Percentiles rank a stretch among this genome's conserved stretches.
Evolutionary conservation across 352 stramenopile genomes (phyloP).

Genomic region (Phytopythium montanum): DNA sequence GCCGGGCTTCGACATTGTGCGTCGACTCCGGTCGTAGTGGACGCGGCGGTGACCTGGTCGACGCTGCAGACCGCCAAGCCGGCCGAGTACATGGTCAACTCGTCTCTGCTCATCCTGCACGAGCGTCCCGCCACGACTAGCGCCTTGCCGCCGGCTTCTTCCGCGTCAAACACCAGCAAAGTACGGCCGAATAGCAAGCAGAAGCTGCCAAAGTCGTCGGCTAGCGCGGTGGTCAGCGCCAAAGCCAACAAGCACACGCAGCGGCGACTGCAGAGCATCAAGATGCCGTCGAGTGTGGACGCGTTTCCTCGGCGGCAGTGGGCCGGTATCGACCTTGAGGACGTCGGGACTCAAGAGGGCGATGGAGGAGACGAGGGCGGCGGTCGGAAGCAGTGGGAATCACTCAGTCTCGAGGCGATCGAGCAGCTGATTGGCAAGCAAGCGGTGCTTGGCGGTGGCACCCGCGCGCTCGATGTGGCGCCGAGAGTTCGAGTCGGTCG

Average conservation of each 20-base stretch:
- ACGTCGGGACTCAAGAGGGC: constrained; percentile 13
- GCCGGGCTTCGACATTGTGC: constrained; percentile 16
- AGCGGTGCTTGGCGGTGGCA: not conserved
- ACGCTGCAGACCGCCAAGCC: constrained; percentile 42
- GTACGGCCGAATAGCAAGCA: not conserved
- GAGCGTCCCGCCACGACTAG: constrained; percentile 28
- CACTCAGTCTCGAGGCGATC: constrained; percentile 16
- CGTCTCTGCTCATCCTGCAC: constrained; percentile 49
- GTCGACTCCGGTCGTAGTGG: constrained; percentile 16
- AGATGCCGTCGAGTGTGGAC: constrained; percentile 33
- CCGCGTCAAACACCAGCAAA: constrained; percentile 7
- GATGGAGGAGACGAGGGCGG: constrained; percentile 6
- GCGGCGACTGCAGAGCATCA: constrained; percentile 46
- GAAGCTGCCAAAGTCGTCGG: constrained; percentile 7
- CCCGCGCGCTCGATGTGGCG: constrained; percentile 27
- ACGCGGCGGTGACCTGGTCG: constrained; percentile 36
- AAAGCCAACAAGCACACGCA: constrained; percentile 54
- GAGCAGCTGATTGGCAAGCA: constrained; percentile 22
- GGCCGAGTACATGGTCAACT: constrained; percentile 59
- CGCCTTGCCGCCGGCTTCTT: constrained; percentile 19
- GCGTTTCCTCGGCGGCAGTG: constrained; percentile 29
- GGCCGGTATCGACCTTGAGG: constrained; percentile 5
- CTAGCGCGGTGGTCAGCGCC: constrained; percentile 21
- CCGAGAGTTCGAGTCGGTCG: constrained; percentile 39
- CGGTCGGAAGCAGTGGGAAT: not conserved